Conservation (phyloP, 2,329 filamentous ascomycete genomes). For the Neonectria coccinea region DNA sequence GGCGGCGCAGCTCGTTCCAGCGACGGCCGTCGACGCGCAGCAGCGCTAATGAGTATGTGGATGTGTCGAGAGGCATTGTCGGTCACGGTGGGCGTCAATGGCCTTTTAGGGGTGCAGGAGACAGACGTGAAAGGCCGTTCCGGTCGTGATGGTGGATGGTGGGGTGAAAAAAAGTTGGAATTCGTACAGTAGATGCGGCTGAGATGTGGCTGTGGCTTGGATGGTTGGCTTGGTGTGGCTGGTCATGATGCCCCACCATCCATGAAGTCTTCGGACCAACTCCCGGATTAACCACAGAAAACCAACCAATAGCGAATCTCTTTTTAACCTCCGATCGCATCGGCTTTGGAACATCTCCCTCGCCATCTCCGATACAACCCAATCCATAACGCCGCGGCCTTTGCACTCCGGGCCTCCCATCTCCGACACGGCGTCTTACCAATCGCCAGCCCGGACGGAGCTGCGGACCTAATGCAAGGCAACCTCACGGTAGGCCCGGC, state of each 20-base stretch:
- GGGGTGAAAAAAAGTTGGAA: constrained; percentile 41
- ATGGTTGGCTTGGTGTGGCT: constrained; percentile 13
- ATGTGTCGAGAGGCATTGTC: constrained; percentile 92
- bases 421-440: constrained; percentile 22
- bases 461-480: not conserved
- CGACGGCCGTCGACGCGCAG: constrained; percentile 85
- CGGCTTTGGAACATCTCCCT: constrained; percentile 41
- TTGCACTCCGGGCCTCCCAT: constrained; percentile 20
- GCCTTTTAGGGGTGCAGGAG: not conserved
- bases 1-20: constrained; percentile 95
- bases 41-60: constrained; percentile 88
- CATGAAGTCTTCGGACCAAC: constrained; percentile 29
- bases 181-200: constrained; percentile 34
- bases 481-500: constrained; percentile 2
- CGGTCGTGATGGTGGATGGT: constrained; percentile 32
- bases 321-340: constrained; percentile 17
- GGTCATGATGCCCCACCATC: constrained; percentile 1
- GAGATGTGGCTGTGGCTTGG: constrained; percentile 36
- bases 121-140: not conserved
- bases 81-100: not conserved
- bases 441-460: not conserved
- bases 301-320: constrained; percentile 8
- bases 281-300: constrained; percentile 31
- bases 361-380: constrained; percentile 27
- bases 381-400: constrained; percentile 16